A percentile compares a stretch with the other conserved stretches of the same genome.
Conservation (phyloP, 257 asterid species). For the Solanum etuberosum region DNA sequence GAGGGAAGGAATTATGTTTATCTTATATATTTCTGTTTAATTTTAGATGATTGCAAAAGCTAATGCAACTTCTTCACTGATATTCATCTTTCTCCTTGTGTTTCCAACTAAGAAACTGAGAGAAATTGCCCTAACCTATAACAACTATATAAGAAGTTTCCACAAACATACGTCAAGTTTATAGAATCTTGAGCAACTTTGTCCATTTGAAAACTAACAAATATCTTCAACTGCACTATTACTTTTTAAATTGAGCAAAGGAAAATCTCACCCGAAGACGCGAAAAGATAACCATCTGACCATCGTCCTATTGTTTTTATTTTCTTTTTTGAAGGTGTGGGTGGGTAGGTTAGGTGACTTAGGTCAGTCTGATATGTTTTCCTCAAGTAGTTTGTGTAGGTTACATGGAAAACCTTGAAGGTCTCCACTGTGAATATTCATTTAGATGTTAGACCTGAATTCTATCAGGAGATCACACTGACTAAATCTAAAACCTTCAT, state of each 20-base stretch:
- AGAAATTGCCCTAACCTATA: background rate
- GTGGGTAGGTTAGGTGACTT: background rate
- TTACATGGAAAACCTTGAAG: background rate
- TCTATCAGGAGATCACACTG: background rate
- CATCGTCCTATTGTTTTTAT: background rate
- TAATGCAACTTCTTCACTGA: background rate
- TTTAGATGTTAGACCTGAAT: background rate
- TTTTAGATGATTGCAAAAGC: background rate
- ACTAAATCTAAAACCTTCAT: background rate
- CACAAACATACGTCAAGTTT: background rate
- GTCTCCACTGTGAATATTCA: background rate
- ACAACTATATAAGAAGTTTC: background rate
- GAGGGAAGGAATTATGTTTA: background rate
- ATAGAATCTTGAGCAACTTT: background rate
- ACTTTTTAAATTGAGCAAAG: background rate
- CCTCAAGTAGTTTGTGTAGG: background rate
- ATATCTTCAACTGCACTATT: background rate
- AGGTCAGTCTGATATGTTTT: background rate
- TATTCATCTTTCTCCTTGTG: background rate
- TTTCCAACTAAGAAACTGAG: background rate
- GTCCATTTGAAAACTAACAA: background rate
- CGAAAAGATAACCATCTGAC: background rate
- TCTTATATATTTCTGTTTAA: background rate
- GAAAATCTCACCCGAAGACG: background rate
- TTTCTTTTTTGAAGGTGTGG: background rate